Evolutionary conservation across 495 filamentous ascomycete species (phyloP), one percentile per base, ranked within the genome.

Genomic region (Podospora sp.): DNA sequence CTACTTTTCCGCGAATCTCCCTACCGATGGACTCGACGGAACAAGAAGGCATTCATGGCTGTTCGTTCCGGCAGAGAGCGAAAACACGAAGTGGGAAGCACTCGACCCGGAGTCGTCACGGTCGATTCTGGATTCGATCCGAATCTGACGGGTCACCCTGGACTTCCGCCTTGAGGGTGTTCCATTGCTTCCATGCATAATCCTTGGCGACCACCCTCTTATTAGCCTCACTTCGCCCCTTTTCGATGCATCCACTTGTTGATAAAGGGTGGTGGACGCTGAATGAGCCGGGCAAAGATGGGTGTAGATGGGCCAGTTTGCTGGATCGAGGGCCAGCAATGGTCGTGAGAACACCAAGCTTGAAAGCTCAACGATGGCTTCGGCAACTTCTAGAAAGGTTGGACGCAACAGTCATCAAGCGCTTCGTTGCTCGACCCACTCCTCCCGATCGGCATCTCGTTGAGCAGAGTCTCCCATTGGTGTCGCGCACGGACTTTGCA

Each of bases 401-500:
- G 57, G 50, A 49, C 49, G 27, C 49, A 52, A 29, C 50, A 20
- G 26, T 68, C 51, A 16, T 55, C 62, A 36, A 62, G 64, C 52
- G 61, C 33, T 60, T 46, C 67, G 55, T 62, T 46, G 5, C 14
- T 46, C 40, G 40, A 46, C 12, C 58, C 62, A 60, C 29, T 56
- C 68, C 52, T 50, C 63, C n/a, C 40, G 55, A 64, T 62, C 52
- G 58, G 3, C 55, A 63, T 49, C 49, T 61, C 40, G 57, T 46
- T 24, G 60, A 26, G 66, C 46, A 6, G 24, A 21, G 59, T n/a
- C 20, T 21, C 57, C 53, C 46, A 69, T 71, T 71, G 69, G 62
- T n/a, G 9, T 59, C 27, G 59, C 69, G 71, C 71, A 73, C 71
- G 62, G 71, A 71, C 69, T 9, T 22, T 56, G 56, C 71, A 56